phyloP scores from a whole-genome alignment of 768 basidiomycete genomes.

The Termitomyces sp. region DNA sequence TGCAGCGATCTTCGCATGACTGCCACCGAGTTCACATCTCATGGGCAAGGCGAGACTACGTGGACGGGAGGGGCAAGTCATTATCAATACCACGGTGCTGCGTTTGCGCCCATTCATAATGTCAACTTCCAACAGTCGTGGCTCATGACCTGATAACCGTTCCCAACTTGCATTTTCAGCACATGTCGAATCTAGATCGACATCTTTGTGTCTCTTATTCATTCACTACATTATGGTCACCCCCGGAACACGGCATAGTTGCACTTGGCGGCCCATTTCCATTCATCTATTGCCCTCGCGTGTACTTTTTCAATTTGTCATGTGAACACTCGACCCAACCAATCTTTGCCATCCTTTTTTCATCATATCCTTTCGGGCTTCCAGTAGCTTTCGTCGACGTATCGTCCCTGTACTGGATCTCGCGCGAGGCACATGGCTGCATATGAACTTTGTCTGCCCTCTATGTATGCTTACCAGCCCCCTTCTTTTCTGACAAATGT shows the following conservation, averaged over 20 bases:
- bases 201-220: constrained; percentile 18
- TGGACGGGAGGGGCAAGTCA: constrained; percentile 39
- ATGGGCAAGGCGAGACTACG: constrained; percentile 29
- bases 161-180: constrained; percentile 5
- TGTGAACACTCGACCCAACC: constrained; percentile 27
- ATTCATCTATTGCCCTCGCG: constrained; percentile 19
- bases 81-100: constrained; percentile 35
- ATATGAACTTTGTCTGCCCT: constrained; percentile 15
- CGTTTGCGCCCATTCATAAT: constrained; percentile 36
- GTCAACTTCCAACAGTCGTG: constrained; percentile 44
- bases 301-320: constrained; percentile 23
- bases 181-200: constrained; percentile 23
- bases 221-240: constrained; percentile 29
- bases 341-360: constrained; percentile 20
- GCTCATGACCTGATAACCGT: constrained; percentile 36
- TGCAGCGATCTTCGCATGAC: constrained; percentile 41
- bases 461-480: constrained; percentile 10
- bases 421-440: constrained; percentile 15
- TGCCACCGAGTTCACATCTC: constrained; percentile 33
- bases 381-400: constrained; percentile 43
- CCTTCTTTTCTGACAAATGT: constrained; percentile 10
- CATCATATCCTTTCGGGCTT: constrained; percentile 23
- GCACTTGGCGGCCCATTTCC: constrained; percentile 23
- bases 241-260: constrained; percentile 24
- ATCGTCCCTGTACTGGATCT: constrained; percentile 39